Evolutionary conservation across 768 basidiomycete species (phyloP).

Genomic region (Kwoniella pini): DNA sequence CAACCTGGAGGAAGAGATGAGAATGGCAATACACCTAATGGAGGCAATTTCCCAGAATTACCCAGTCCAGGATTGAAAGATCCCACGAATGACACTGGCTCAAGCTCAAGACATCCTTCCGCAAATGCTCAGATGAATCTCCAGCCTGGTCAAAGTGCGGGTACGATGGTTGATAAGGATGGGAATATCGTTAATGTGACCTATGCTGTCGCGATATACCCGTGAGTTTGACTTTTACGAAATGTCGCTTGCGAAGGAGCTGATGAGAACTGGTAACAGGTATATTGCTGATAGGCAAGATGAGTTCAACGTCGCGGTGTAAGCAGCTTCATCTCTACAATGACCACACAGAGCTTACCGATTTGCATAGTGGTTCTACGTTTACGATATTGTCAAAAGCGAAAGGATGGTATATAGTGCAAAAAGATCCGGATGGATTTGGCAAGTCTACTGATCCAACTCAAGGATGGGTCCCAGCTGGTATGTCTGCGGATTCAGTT

Average conservation of each 20-base stretch:
- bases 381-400: slow-evolving; percentile 90
- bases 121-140: slow-evolving; percentile 20
- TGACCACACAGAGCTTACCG: not conserved
- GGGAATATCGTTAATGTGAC: slow-evolving; percentile 61
- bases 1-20: slow-evolving; percentile 27
- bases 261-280: slow-evolving; percentile 10
- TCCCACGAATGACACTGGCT: not conserved
- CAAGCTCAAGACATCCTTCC: not conserved
- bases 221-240: slow-evolving; percentile 53
- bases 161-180: slow-evolving; percentile 56
- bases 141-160: slow-evolving; percentile 17
- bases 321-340: slow-evolving; percentile 53
- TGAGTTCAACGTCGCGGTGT: slow-evolving; percentile 97
- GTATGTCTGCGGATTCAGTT: slow-evolving; percentile 51
- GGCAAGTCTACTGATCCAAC: slow-evolving; percentile 72
- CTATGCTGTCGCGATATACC: slow-evolving; percentile 97
- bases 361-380: slow-evolving; percentile 67
- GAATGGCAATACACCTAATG: slow-evolving; percentile 32
- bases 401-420: slow-evolving; percentile 99
- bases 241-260: not conserved
- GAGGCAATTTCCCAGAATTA: slow-evolving; percentile 47
- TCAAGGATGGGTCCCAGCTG: slow-evolving; percentile 97
- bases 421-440: slow-evolving; percentile 83
- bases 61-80: slow-evolving; percentile 48
- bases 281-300: slow-evolving; percentile 99